These are phyloP conservation scores for Aphanomyces stellatus DNA, from an alignment of 352 stramenopile genomes.

Conservation along the genomic window DNA sequence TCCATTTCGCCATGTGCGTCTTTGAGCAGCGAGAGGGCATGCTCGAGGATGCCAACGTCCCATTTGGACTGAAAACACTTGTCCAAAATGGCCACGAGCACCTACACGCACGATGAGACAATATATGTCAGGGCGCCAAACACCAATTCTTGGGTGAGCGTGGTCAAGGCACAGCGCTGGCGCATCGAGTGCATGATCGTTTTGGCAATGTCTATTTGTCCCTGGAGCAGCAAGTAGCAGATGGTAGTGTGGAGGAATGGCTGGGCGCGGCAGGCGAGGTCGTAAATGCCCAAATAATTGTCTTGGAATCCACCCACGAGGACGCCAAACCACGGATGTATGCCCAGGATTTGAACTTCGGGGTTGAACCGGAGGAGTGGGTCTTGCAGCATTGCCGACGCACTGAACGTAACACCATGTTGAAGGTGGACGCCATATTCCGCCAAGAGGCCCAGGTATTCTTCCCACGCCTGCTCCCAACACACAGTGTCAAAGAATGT, in stretches of 20 bases:
- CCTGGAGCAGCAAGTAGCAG: conserved; percentile 54
- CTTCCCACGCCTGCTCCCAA: neutral
- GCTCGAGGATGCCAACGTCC: conserved; percentile 31
- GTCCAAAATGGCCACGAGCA: conserved; percentile 67
- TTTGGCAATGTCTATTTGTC: conserved; percentile 48
- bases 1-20: conserved; percentile 37
- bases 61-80: conserved; percentile 43
- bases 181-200: conserved; percentile 40
- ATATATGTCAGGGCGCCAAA: neutral
- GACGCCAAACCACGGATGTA: conserved; percentile 56
- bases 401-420: neutral
- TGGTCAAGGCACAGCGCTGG: conserved; percentile 47
- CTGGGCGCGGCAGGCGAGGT: conserved; percentile 68
- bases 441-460: conserved; percentile 27
- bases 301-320: conserved; percentile 72
- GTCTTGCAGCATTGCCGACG: conserved; percentile 24
- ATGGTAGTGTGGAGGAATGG: conserved; percentile 71
- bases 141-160: conserved; percentile 68
- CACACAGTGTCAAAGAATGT: neutral
- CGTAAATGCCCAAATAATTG: conserved; percentile 69
- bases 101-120: neutral
- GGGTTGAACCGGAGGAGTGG: conserved; percentile 67
- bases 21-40: conserved; percentile 45
- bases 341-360: conserved; percentile 60
- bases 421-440: conserved; percentile 58